These are phyloP conservation scores for Phaffia tasmanica DNA, from an alignment of 768 basidiomycete genomes.

Conservation along the genomic window DNA sequence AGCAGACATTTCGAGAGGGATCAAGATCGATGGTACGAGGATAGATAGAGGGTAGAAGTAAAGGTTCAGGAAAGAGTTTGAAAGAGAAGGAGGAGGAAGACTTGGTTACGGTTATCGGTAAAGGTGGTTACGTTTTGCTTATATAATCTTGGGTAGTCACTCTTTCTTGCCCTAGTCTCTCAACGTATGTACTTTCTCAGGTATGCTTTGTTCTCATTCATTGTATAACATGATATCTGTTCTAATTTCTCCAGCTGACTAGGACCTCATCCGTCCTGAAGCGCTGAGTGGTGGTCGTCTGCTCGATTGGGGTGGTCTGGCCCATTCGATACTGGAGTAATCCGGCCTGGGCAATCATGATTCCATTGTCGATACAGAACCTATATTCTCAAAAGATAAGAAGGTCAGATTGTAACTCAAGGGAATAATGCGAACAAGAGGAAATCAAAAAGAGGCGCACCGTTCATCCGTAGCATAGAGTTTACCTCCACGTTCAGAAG, in stretches of 20 bases:
- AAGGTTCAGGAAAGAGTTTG: no score
- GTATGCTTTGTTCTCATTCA: no score
- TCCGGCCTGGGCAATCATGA: slow-evolving; percentile 99
- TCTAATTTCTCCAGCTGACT: slow-evolving; percentile 20
- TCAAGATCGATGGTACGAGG: no score
- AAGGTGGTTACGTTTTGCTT: no score
- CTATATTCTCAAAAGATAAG: slow-evolving; percentile 40
- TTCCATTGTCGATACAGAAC: slow-evolving; percentile 98
- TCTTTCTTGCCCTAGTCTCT: no score
- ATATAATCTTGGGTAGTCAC: no score
- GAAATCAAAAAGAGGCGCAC: slow-evolving; percentile 41
- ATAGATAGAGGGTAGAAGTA: no score
- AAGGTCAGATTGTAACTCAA: slow-evolving; percentile 1
- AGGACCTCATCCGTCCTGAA: slow-evolving; percentile 34
- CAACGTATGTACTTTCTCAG: no score
- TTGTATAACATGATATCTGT: no score
- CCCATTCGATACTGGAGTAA: slow-evolving; percentile 88
- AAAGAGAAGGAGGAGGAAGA: no score
- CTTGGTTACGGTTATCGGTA: no score
- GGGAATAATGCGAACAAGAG: background rate
- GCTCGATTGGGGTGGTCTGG: slow-evolving; percentile 56
- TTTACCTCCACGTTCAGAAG: slow-evolving; percentile 68
- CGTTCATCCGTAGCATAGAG: slow-evolving; percentile 95
- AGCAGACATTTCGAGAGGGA: no score
- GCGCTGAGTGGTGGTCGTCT: slow-evolving; percentile 90